phyloP scores from a whole-genome alignment of 352 stramenopile genomes.

The Phytophthora europaea region DNA sequence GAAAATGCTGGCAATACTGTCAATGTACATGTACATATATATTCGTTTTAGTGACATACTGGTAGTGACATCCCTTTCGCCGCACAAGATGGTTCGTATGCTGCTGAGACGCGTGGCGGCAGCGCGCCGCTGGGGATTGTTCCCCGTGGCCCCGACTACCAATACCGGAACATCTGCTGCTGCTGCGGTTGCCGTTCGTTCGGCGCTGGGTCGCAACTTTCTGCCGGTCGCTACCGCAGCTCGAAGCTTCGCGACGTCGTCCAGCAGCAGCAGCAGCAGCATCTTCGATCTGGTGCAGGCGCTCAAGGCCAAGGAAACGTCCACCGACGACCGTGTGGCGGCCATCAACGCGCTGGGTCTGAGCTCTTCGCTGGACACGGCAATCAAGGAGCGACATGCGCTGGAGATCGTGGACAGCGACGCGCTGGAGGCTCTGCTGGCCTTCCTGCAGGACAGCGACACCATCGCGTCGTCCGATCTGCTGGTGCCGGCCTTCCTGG shows the following conservation, averaged over 20 bases:
- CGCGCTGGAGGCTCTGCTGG: slow-evolving; percentile 52
- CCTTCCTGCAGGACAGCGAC: slow-evolving; percentile 63
- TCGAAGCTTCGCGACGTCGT: slow-evolving; percentile 29
- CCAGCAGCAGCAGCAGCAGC: slow-evolving; percentile 6
- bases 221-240: slow-evolving; percentile 3
- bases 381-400: slow-evolving; percentile 49
- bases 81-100: slow-evolving; percentile 21
- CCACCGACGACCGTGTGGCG: slow-evolving; percentile 40
- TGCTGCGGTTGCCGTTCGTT: neutral
- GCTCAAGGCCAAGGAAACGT: slow-evolving; percentile 50
- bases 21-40: no score
- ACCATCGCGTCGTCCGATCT: slow-evolving; percentile 57
- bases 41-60: slow-evolving; percentile 21
- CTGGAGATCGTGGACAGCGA: slow-evolving; percentile 70
- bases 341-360: slow-evolving; percentile 50
- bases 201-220: neutral
- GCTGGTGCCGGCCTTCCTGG: slow-evolving; percentile 70
- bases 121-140: slow-evolving; percentile 15
- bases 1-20: neutral
- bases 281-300: slow-evolving; percentile 40
- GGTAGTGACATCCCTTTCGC: neutral
- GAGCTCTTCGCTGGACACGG: slow-evolving; percentile 30
- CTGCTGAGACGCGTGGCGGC: slow-evolving; percentile 22
- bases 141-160: neutral
- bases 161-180: neutral